Conservation (phyloP, 139 green algal genomes). For the Ostreobium quekettii region DNA sequence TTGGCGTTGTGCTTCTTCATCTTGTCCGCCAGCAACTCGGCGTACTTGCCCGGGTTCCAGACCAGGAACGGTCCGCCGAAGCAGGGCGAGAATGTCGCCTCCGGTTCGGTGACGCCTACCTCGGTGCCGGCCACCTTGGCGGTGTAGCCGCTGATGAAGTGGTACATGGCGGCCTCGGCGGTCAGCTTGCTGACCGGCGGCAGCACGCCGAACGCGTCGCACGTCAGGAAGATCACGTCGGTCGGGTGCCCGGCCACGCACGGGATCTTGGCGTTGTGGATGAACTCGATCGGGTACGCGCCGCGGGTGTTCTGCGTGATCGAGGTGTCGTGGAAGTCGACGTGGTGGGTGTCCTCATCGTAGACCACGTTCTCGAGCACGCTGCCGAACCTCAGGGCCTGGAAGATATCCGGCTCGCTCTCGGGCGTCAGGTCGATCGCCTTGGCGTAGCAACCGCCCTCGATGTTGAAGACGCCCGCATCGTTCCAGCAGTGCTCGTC, state of each 20-base stretch:
- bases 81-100: slow-evolving; percentile 86
- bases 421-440: slow-evolving; percentile 66
- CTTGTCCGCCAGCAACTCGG: slow-evolving; percentile 79
- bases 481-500: slow-evolving; percentile 91
- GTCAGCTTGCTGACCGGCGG: slow-evolving; percentile 76
- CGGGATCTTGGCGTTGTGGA: slow-evolving; percentile 86
- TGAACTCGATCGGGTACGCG: slow-evolving; percentile 92
- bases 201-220: slow-evolving; percentile 92
- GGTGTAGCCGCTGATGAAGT: slow-evolving; percentile 95
- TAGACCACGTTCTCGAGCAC: slow-evolving; percentile 93
- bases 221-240: slow-evolving; percentile 81
- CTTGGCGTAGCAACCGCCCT: slow-evolving; percentile 97
- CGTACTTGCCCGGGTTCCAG: slow-evolving; percentile 84
- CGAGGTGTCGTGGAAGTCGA: slow-evolving; percentile 47
- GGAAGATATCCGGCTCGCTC: slow-evolving; percentile 82
- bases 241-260: slow-evolving; percentile 80
- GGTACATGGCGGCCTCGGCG: slow-evolving; percentile 92
- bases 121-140: slow-evolving; percentile 95
- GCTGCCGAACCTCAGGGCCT: slow-evolving; percentile 75
- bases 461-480: slow-evolving; percentile 86
- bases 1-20: slow-evolving; percentile 70
- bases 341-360: slow-evolving; percentile 47
- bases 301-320: slow-evolving; percentile 91
- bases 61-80: slow-evolving; percentile 67
- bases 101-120: slow-evolving; percentile 82